Percentiles rank a stretch among this genome's conserved stretches.
These are phyloP conservation scores for Aquanectria penicillioides DNA, from an alignment of 2,329 filamentous ascomycete genomes.

Conservation along the genomic window DNA sequence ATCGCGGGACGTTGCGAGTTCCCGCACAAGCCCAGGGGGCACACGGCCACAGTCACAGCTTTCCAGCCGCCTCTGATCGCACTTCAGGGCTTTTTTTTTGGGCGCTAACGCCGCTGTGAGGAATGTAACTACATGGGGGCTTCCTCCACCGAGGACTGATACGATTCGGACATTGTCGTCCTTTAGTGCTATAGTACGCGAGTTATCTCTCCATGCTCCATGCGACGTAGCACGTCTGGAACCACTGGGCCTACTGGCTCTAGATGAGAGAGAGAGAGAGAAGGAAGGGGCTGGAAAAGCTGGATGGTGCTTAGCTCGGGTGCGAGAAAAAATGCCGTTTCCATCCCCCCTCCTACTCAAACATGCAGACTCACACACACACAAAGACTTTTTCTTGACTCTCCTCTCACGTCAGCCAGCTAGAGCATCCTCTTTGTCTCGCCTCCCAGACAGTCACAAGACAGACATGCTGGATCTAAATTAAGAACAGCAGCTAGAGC, in stretches of 20 bases:
- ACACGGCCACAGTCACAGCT: too few species aligned
- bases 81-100: background rate
- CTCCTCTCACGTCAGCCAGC: constrained; percentile 20
- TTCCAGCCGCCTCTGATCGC: constrained; percentile 11
- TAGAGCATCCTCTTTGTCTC: constrained; percentile 5
- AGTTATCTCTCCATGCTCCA: too few species aligned
- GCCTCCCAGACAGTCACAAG: constrained; percentile 6
- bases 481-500: constrained; percentile 5
- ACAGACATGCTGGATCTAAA: constrained; percentile 8
- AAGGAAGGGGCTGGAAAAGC: background rate
- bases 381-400: background rate
- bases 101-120: background rate
- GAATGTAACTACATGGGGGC: constrained; percentile 14
- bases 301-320: background rate
- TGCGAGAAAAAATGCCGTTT: constrained; percentile 5
- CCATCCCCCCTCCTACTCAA: constrained; percentile 14
- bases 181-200: background rate
- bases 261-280: background rate
- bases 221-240: background rate
- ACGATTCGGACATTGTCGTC: constrained; percentile 1
- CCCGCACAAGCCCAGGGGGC: constrained; percentile 25
- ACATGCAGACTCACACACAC: constrained; percentile 1
- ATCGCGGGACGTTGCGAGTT: constrained; percentile 37
- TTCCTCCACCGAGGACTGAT: background rate
- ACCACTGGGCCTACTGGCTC: background rate